Base-by-base conservation (phyloP, 148 eudicot species). In the Rhododendron kiyosumense region DNA sequence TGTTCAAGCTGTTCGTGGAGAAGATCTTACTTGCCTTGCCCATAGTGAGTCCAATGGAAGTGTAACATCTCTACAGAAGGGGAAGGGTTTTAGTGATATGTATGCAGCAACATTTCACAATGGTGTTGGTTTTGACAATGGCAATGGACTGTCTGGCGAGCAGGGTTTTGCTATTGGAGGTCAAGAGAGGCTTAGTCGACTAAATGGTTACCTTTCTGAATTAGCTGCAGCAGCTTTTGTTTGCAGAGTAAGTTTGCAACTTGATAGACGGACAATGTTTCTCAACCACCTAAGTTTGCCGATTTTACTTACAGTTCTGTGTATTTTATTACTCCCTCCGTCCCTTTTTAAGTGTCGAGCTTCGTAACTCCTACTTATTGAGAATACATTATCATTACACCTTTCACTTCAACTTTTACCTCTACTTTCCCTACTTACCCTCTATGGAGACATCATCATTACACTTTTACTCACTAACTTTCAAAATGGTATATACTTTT, bases 171-270 rank as follows among this genome's bases (percentile, higher is more conserved):
- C 99, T 82, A 94, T 97, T 85, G 99, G 99, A 79, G 98, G 98
- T 78, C 95, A 93, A 88, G 99, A 97, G 90, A 94, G 94, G 84
- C 90, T 94, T 78, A 94, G 96, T 86, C 86, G 98, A 78, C 87
- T 86, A 78, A 93, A 94, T 88, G 98, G 96, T 84, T 95, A 95
- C 90, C 92, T 97, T 81, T 94, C 99, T 34, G 99, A 97, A 87
- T 88, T 97, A 91, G 99, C 98, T 89, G 99, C 98, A 84, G 99
- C 98, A 87, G 98, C 99, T 86, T 97, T 93, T 93, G 99, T 95
- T 41, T 97, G 99, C 94, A 90, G 96, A 90, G 99, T 97, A 92
- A 93, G 98, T 90, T 48, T 5, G 45, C 81, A 22, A 5, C 48
- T 61, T 41, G 28, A 81, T 34, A 5, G 7, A 71, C 30, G 17